phyloP scores from a whole-genome alignment of 768 basidiomycete genomes.

The Coprinopsis strossmayeri region DNA sequence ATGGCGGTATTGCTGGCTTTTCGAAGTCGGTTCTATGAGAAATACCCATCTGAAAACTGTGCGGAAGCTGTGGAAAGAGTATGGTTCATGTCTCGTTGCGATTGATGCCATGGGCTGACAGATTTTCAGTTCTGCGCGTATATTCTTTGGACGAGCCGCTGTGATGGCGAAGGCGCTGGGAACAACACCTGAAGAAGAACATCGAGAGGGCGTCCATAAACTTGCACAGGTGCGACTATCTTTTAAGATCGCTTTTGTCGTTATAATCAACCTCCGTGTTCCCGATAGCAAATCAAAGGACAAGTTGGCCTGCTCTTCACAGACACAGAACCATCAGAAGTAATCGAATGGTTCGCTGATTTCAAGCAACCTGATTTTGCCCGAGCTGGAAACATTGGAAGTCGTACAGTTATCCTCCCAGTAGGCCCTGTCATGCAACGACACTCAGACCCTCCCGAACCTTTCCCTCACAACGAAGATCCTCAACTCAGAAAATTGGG shows the following conservation, averaged over 20 bases:
- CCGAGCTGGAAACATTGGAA: constrained; percentile 76
- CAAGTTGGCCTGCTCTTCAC: constrained; percentile 94
- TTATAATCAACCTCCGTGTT: constrained; percentile 1
- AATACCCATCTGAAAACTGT: constrained; percentile 94
- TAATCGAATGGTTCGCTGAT: constrained; percentile 89
- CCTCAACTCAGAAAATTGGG: constrained; percentile 93
- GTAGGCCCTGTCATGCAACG: constrained; percentile 80
- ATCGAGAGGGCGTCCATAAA: constrained; percentile 68
- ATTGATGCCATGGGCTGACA: neutral
- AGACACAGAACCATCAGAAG: constrained; percentile 82
- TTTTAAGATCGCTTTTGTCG: neutral
- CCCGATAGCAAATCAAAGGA: constrained; percentile 80
- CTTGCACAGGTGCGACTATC: constrained; percentile 60
- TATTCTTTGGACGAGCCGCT: constrained; percentile 81
- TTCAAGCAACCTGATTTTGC: constrained; percentile 91
- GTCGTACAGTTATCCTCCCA: constrained; percentile 68
- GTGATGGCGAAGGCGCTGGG: constrained; percentile 98
- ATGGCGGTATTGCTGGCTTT: constrained; percentile 94
- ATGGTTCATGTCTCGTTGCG: constrained; percentile 20
- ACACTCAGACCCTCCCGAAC: constrained; percentile 74
- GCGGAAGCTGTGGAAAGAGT: constrained; percentile 91
- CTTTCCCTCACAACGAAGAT: constrained; percentile 96
- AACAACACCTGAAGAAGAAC: constrained; percentile 79
- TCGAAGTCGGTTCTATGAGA: constrained; percentile 93
- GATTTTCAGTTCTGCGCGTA: constrained; percentile 64